phyloP scores from a whole-genome alignment of 1,139 yeast species.

The Saccharomyces hybrid region DNA sequence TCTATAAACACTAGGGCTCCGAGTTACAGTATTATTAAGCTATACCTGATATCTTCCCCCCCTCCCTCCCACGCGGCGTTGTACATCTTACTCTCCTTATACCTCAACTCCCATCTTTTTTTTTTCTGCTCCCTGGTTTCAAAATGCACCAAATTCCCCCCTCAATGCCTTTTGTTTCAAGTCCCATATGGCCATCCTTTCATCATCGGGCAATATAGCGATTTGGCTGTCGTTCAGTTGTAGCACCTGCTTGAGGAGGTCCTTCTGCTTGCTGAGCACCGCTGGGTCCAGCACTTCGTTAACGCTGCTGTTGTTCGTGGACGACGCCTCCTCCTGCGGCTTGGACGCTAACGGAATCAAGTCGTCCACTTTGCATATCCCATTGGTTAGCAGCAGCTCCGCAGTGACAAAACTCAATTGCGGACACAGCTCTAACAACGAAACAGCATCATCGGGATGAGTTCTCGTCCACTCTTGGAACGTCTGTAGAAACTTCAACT shows the following conservation, averaged over 20 bases:
- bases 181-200: conserved; percentile 35
- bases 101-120: background rate
- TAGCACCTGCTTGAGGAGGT: conserved; percentile 47
- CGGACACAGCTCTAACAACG: conserved; percentile 60
- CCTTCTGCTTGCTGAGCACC: conserved; percentile 43
- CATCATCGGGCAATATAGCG: conserved; percentile 50
- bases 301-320: conserved; percentile 8
- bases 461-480: conserved; percentile 56
- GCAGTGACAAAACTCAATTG: conserved; percentile 77
- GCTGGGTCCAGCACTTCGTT: conserved; percentile 35
- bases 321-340: conserved; percentile 5
- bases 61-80: too few species aligned
- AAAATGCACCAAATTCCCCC: conserved; percentile 28
- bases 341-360: conserved; percentile 26
- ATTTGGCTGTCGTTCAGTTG: conserved; percentile 59
- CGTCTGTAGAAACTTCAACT: conserved; percentile 39
- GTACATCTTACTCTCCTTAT: too few species aligned
- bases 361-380: conserved; percentile 29
- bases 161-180: conserved; percentile 30
- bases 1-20: background rate
- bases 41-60: background rate
- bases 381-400: conserved; percentile 54
- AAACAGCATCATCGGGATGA: conserved; percentile 56
- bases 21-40: background rate
- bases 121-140: conserved; percentile 4